A percentile compares a stretch with the other conserved stretches of the same genome.
Conservation (phyloP, 306 rosid species). For the Medicago lupulina region DNA sequence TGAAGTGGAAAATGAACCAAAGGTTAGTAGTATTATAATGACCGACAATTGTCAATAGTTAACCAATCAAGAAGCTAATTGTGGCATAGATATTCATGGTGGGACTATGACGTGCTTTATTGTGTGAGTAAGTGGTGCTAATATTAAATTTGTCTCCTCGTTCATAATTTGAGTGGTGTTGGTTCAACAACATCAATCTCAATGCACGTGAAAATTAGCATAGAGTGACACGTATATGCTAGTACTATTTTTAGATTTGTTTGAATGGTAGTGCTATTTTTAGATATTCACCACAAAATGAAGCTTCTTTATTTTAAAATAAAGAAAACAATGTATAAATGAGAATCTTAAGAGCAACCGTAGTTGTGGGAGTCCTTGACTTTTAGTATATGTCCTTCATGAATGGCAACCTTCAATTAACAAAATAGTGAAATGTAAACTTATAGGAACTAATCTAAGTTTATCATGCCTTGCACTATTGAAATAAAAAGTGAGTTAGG, state of each 20-base stretch:
- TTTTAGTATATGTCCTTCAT: too few species aligned
- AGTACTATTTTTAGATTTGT: neutral
- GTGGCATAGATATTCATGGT: conserved; percentile 27
- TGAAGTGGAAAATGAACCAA: conserved; percentile 33
- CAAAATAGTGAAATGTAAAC: too few species aligned
- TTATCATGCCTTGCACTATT: too few species aligned
- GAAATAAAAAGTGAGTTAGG: too few species aligned
- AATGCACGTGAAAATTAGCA: neutral
- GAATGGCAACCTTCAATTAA: too few species aligned
- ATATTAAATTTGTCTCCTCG: neutral
- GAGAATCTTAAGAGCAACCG: neutral
- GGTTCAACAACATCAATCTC: neutral
- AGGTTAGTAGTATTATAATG: neutral
- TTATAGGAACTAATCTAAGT: too few species aligned
- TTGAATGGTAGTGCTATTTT: too few species aligned
- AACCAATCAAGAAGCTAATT: conserved; percentile 20
- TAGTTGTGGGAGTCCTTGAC: neutral
- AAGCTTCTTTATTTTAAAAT: too few species aligned
- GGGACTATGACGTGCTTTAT: conserved; percentile 8
- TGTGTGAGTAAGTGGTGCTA: neutral
- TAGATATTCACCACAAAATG: too few species aligned
- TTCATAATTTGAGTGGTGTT: conserved; percentile 13
- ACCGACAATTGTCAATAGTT: neutral
- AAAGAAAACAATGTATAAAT: too few species aligned
- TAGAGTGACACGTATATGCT: conserved; percentile 16